Percentiles rank a stretch among this genome's conserved stretches.
Conservation (phyloP, 169 alveolate species). For the Neospora caninum region DNA sequence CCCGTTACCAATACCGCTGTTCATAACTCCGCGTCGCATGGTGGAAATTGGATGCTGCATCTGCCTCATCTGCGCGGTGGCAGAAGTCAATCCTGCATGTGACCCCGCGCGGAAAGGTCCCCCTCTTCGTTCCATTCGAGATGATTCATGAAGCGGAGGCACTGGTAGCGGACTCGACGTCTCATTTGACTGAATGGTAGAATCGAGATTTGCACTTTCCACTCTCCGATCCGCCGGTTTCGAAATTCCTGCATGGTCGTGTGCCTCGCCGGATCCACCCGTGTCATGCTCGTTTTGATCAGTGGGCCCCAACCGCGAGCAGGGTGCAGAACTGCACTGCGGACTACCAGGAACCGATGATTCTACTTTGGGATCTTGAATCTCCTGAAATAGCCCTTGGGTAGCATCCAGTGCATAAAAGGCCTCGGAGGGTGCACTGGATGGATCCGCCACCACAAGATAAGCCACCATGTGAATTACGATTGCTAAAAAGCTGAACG, state of each 20-base stretch:
- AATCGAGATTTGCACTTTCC: no score
- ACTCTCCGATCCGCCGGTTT: no score
- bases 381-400: not conserved
- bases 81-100: not conserved
- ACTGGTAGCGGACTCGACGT: no score
- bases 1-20: not conserved
- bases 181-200: no score
- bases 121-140: no score
- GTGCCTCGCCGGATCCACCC: no score
- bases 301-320: not conserved
- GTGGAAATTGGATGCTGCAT: constrained; percentile 13
- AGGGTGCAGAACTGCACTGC: not conserved
- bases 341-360: not conserved
- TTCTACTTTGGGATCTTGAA: not conserved
- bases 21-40: not conserved
- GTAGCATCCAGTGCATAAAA: not conserved
- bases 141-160: no score
- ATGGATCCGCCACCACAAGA: not conserved
- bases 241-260: no score
- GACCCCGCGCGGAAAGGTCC: not conserved
- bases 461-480: not conserved
- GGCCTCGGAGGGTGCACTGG: not conserved
- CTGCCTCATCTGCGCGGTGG: not conserved
- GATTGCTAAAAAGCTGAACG: no score
- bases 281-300: no score